Evolutionary conservation across 139 green algal genomes (phyloP).

Genomic region (Nannochloris sp.): DNA sequence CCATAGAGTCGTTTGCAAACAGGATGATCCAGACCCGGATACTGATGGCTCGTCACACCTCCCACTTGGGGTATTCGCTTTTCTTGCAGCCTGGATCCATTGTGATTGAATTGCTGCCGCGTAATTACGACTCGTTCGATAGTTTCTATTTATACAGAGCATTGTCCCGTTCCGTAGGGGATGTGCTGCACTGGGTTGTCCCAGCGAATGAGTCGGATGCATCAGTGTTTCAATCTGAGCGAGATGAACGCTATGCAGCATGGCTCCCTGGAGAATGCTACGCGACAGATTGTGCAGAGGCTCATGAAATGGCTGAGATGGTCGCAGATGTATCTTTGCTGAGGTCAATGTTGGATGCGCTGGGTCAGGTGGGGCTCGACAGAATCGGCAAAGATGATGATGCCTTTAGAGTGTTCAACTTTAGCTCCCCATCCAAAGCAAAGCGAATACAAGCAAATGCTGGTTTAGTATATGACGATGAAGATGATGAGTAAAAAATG

Average conservation of each 20-base stretch:
- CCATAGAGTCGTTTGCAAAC: conserved; percentile 54
- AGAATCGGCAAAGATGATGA: background rate
- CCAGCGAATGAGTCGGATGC: conserved; percentile 19
- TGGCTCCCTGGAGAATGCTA: conserved; percentile 1
- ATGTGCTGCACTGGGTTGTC: conserved; percentile 77
- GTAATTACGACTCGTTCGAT: conserved; percentile 74
- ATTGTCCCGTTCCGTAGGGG: conserved; percentile 45
- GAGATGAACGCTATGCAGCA: conserved; percentile 12
- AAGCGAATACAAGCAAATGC: too few relatives aligned
- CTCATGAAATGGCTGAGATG: conserved; percentile 51
- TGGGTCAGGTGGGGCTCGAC: conserved; percentile 1
- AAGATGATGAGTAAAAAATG: too few relatives aligned
- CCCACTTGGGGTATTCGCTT: conserved; percentile 52
- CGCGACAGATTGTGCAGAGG: conserved; percentile 54
- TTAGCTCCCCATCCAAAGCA: too few relatives aligned
- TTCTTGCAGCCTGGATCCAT: conserved; percentile 47
- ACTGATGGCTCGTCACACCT: conserved; percentile 59
- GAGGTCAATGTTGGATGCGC: conserved; percentile 29
- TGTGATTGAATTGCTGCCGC: conserved; percentile 67
- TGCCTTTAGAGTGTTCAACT: too few relatives aligned
- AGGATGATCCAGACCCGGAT: conserved; percentile 49
- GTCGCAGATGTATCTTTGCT: conserved; percentile 50
- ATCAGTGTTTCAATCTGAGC: conserved; percentile 20
- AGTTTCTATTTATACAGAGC: conserved; percentile 63
- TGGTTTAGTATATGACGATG: too few relatives aligned